Percentiles rank a stretch among this genome's conserved stretches.
Conservation (phyloP, 371 early-diverging fungal species). For the Amoeboradix gromovi region DNA sequence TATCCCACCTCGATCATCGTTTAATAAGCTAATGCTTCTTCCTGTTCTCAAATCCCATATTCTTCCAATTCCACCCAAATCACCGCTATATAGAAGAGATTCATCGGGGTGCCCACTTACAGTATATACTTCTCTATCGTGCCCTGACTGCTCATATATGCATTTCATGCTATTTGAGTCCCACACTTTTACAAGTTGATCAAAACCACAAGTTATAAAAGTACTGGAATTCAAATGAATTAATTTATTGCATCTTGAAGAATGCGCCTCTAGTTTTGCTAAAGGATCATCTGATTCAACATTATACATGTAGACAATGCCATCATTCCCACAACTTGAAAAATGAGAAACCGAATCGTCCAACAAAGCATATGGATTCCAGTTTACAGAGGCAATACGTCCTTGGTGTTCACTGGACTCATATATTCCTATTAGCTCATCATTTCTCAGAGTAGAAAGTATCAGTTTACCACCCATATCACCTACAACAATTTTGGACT, state of each 20-base stretch:
- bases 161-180: conserved; percentile 96
- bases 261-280: not conserved
- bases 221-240: not conserved
- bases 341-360: not conserved
- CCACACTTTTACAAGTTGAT: conserved; percentile 70
- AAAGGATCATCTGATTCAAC: not conserved
- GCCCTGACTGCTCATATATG: conserved; percentile 87
- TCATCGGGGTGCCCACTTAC: conserved; percentile 83
- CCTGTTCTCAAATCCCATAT: conserved; percentile 86
- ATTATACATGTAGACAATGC: not conserved
- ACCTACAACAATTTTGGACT: not conserved
- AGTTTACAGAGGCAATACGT: not conserved
- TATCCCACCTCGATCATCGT: not conserved
- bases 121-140: conserved; percentile 82
- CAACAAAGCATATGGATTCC: not conserved
- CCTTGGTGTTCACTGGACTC: not conserved
- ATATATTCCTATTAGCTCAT: not conserved
- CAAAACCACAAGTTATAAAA: not conserved
- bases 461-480: not conserved
- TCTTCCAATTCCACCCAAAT: conserved; percentile 87
- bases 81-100: conserved; percentile 81
- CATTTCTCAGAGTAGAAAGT: not conserved
- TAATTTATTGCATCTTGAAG: not conserved
- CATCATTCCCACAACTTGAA: not conserved
- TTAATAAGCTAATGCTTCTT: not conserved